A percentile compares a stretch with the other conserved stretches of the same genome.
These are phyloP conservation scores for Aureobasidium melanogenum DNA, from an alignment of 2,329 filamentous ascomycete genomes.

Conservation along the genomic window DNA sequence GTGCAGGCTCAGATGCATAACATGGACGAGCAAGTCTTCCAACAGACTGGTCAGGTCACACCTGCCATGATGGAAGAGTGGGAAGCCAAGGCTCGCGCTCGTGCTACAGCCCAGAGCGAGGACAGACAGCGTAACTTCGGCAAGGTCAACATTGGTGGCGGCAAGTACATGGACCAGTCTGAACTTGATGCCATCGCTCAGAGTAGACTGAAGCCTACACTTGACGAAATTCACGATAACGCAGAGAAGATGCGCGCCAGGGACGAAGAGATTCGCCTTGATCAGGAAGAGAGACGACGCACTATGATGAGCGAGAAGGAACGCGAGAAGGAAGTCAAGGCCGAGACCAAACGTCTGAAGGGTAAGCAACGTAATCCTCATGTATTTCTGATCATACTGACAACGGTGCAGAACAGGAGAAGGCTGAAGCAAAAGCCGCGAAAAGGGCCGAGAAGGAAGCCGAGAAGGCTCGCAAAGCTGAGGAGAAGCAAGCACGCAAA, in stretches of 20 bases:
- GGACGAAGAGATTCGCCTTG: constrained; percentile 52
- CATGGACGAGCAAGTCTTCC: constrained; percentile 74
- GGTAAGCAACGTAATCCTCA: constrained; percentile 38
- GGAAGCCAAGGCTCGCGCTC: constrained; percentile 66
- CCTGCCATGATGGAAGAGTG: constrained; percentile 63
- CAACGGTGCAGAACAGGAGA: constrained; percentile 46
- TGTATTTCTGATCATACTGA: not conserved
- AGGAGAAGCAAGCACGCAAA: constrained; percentile 42
- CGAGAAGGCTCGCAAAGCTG: constrained; percentile 42
- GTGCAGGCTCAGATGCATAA: constrained; percentile 69
- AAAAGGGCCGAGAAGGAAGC: constrained; percentile 30
- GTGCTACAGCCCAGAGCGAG: constrained; percentile 58
- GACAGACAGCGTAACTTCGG: constrained; percentile 49
- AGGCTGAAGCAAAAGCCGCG: constrained; percentile 32
- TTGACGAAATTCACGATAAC: constrained; percentile 76
- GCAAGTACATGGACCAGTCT: constrained; percentile 67
- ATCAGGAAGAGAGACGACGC: constrained; percentile 57
- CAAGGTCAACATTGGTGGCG: constrained; percentile 64
- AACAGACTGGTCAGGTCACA: constrained; percentile 64
- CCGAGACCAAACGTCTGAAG: constrained; percentile 41
- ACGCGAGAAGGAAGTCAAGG: constrained; percentile 35
- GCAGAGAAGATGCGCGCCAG: constrained; percentile 64
- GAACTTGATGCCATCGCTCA: constrained; percentile 74
- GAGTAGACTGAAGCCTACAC: constrained; percentile 66
- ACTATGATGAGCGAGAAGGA: constrained; percentile 50